phyloP scores from a whole-genome alignment of 73 alveolate species.

The Tetrahymena elliotti region DNA sequence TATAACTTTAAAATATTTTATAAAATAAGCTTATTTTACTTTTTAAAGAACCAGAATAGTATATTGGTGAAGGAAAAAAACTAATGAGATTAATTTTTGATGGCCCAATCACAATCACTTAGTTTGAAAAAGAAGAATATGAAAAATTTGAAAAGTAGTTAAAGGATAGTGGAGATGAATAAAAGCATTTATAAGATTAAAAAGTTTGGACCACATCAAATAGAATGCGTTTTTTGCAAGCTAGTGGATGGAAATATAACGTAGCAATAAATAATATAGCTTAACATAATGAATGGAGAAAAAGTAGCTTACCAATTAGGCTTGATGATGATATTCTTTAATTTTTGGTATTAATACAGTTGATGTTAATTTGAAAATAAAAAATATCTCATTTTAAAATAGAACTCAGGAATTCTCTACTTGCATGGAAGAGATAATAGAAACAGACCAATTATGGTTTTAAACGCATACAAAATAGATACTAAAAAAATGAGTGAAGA shows the following conservation, averaged over 20 bases:
- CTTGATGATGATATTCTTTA: conserved; percentile 18
- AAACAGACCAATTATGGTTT: conserved; percentile 24
- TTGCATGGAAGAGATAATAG: conserved; percentile 35
- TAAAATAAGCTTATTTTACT: not conserved
- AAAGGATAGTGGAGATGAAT: not conserved
- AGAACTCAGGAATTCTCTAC: conserved; percentile 39
- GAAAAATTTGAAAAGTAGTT: not conserved
- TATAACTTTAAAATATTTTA: not conserved
- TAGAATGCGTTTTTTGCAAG: not conserved
- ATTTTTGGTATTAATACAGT: conserved; percentile 3
- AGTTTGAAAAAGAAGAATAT: not conserved
- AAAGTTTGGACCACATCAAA: not conserved
- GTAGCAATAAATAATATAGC: not conserved
- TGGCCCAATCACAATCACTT: not conserved
- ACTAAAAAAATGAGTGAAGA: conserved; percentile 36
- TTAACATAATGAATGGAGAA: conserved; percentile 14
- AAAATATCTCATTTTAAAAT: not conserved
- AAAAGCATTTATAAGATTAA: not conserved
- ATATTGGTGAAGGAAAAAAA: not conserved
- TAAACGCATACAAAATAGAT: conserved; percentile 30
- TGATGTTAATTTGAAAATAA: not conserved
- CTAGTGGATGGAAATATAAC: not conserved
- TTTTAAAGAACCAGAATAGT: not conserved
- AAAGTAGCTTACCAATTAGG: conserved; percentile 2
- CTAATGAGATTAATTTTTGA: not conserved